Evolutionary conservation across 306 rosid species (phyloP), one percentile per base, ranked within the genome.

Genomic region (Vicia villosa): DNA sequence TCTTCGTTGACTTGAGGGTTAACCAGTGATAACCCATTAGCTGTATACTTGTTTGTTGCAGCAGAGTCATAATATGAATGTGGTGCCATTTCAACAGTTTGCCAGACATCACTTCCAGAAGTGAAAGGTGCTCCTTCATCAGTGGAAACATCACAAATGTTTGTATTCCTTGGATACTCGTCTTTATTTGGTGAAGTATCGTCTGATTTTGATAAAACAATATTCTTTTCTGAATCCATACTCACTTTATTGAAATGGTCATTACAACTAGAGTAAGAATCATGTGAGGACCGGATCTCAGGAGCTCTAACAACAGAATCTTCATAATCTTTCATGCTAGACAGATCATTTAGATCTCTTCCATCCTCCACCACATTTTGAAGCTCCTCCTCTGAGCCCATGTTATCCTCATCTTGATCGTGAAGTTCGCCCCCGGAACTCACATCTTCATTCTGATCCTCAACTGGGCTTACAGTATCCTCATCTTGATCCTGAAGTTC

Each of bases 61-160:
- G 85, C 71, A 68, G 97, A 73, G 75, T 83, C 91, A 83, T 81
- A 86, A 84, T 80, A 88, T 66, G 96, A 50, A 73, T 87, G 89
- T 37, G 91, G 83, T 34, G 38, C 38, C 79, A 86, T 69, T 72
- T 71, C 83, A 78, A 74, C 82, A 54, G 83, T 76, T 43, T 84
- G 88, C 95, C 96, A 87, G 62, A 74, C 86, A 77, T 78, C 87
- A 72, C 74, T 78, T 19, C 73, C 63, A 62, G 95, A 76, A 40
- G 85, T 37, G 41, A 86, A 74, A 59, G 86, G 82, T 15, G 36
- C 75, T 65, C 82, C 85, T 74, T 74, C 83, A 65, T 79, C 70
- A 64, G 73, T 52, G 17, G 78, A 61, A 82, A 64, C 75, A 61
- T 79, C 86, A 72, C 38, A 73, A 76, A 85, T 17, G 54, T 65